Percentiles rank a stretch among this genome's conserved stretches.
Evolutionary conservation across 2,329 filamentous ascomycete species (phyloP).

Genomic region (Acephala macrosclerotiorum): DNA sequence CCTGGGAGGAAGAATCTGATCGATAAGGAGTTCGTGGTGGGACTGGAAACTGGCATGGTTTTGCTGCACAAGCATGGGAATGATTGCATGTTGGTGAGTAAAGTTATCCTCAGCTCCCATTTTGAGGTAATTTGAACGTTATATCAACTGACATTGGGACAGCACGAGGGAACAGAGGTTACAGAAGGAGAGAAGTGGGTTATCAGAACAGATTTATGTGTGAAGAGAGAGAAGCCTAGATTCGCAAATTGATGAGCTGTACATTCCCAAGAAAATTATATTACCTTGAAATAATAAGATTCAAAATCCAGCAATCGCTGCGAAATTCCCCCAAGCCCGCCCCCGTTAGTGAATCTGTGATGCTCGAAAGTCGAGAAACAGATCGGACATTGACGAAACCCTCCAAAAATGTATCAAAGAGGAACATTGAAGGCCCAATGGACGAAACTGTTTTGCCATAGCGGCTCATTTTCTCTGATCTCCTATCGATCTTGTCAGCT

Average conservation of each 20-base stretch:
- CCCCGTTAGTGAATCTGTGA: neutral
- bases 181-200: constrained; percentile 89
- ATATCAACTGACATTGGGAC: constrained; percentile 18
- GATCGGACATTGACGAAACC: no score
- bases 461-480: no score
- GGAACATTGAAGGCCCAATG: no score
- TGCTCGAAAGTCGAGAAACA: neutral
- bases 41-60: constrained; percentile 83
- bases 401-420: no score
- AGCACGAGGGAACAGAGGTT: constrained; percentile 87
- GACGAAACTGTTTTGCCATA: no score
- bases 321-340: neutral
- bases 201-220: constrained; percentile 81
- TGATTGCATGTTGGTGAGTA: constrained; percentile 78
- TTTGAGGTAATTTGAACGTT: neutral
- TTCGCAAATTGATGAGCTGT: constrained; percentile 10
- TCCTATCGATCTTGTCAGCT: no score
- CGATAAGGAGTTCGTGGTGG: constrained; percentile 72
- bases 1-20: constrained; percentile 50
- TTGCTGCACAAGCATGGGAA: constrained; percentile 89
- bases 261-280: neutral
- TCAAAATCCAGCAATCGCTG: neutral
- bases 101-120: neutral
- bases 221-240: constrained; percentile 54
- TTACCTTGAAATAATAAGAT: neutral